Evolutionary conservation across 768 basidiomycete genomes (phyloP).

Genomic region (Serendipita vermifera): DNA sequence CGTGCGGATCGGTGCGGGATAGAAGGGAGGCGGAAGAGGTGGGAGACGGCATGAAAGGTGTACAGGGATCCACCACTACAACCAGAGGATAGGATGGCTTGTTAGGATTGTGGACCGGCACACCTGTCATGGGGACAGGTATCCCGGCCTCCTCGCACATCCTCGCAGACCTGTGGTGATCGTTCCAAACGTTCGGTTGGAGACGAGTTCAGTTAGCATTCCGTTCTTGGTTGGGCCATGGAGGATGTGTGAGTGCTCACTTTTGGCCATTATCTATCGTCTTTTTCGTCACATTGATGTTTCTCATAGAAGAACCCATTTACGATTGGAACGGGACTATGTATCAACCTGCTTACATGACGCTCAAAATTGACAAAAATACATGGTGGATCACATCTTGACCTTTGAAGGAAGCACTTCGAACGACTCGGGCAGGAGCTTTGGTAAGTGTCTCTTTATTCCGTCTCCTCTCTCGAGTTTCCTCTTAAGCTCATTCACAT

Average conservation of each 20-base stretch:
- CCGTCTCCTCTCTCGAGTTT: neutral
- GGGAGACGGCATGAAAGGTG: conserved; percentile 17
- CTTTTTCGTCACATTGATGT: conserved; percentile 8
- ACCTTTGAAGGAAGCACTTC: conserved; percentile 39
- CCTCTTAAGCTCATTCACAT: conserved; percentile 31
- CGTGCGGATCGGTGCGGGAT: conserved; percentile 52
- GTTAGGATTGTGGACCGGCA: conserved; percentile 56
- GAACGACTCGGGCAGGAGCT: conserved; percentile 26
- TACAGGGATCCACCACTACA: conserved; percentile 9
- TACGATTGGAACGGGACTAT: conserved; percentile 83
- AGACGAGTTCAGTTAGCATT: conserved; percentile 60
- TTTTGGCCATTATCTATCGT: too few relatives aligned
- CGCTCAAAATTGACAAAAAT: conserved; percentile 75
- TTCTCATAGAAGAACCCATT: conserved; percentile 65
- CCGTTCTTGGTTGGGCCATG: conserved; percentile 61
- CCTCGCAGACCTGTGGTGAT: conserved; percentile 55
- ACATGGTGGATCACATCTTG: conserved; percentile 79
- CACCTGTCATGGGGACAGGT: conserved; percentile 60
- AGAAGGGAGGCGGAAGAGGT: conserved; percentile 41
- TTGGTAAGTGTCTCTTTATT: neutral
- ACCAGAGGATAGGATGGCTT: conserved; percentile 20
- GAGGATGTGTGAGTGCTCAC: conserved; percentile 69
- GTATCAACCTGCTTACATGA: conserved; percentile 86
- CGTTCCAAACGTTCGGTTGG: conserved; percentile 46
- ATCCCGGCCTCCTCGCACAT: conserved; percentile 61